A percentile compares a stretch with the other conserved stretches of the same genome.
phyloP scores from a whole-genome alignment of 352 stramenopile genomes.

The Peronospora farinosa region DNA sequence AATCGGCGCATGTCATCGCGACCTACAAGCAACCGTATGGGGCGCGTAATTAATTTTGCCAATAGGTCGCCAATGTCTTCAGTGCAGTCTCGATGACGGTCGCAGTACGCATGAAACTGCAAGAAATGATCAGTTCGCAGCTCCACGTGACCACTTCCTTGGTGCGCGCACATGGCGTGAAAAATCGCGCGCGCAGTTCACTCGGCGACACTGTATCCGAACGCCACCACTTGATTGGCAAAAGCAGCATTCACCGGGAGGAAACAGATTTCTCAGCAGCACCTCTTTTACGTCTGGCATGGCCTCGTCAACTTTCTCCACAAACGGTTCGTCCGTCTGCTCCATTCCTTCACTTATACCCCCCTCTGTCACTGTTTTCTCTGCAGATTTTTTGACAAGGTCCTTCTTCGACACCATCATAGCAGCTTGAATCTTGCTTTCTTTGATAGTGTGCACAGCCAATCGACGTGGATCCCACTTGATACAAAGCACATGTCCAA shows the following conservation, averaged over 20 bases:
- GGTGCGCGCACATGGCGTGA: conserved; percentile 50
- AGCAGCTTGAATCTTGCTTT: conserved; percentile 19
- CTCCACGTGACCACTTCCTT: conserved; percentile 39
- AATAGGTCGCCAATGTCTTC: conserved; percentile 40
- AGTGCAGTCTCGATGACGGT: conserved; percentile 41
- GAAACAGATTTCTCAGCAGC: conserved; percentile 16
- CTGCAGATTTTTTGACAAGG: conserved; percentile 11
- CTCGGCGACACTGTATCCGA: conserved; percentile 51
- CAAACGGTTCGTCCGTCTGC: conserved; percentile 3
- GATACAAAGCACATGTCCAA: conserved; percentile 42
- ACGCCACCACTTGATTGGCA: conserved; percentile 34
- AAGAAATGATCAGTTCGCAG: conserved; percentile 28
- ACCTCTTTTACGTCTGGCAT: conserved; percentile 7
- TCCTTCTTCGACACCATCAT: conserved; percentile 16
- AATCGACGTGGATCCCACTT: conserved; percentile 43
- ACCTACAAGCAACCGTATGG: conserved; percentile 40
- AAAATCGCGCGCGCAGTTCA: conserved; percentile 57
- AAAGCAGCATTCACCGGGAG: conserved; percentile 40
- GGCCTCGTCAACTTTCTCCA: conserved; percentile 11
- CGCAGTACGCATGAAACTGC: conserved; percentile 60
- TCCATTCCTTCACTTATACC: conserved; percentile 8
- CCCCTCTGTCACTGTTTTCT: not conserved
- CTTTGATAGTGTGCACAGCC: conserved; percentile 19
- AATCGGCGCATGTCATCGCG: conserved; percentile 51
- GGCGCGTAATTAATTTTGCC: conserved; percentile 48